These are phyloP conservation scores for Isabelozyma rhagii DNA, from an alignment of 805 yeast genomes.

Conservation along the genomic window DNA sequence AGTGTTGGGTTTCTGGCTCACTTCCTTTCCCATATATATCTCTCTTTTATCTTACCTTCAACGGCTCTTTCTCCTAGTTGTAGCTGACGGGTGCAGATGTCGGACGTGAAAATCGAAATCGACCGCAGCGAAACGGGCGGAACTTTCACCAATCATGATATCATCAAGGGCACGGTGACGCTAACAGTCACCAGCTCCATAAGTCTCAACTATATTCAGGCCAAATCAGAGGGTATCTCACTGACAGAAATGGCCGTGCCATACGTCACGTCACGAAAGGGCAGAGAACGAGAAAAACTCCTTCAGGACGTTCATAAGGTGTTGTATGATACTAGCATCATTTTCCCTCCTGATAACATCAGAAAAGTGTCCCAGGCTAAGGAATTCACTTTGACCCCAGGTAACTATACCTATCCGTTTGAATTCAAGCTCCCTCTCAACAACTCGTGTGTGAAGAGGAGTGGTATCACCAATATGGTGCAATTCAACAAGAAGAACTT, in stretches of 20 bases:
- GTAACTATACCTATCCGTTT: conserved; percentile 49
- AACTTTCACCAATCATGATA: conserved; percentile 47
- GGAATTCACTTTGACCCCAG: conserved; percentile 48
- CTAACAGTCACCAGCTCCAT: conserved; percentile 39
- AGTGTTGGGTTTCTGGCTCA: too few species aligned
- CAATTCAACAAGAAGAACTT: conserved; percentile 26
- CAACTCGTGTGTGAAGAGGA: conserved; percentile 36
- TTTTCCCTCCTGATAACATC: conserved; percentile 52
- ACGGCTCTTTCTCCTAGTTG: not conserved
- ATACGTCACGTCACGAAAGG: conserved; percentile 1
- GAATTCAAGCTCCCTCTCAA: conserved; percentile 42
- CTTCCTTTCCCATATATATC: too few species aligned
- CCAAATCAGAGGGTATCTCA: conserved; percentile 51
- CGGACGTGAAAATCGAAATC: conserved; percentile 29
- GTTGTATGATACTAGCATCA: conserved; percentile 46
- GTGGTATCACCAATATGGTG: conserved; percentile 31
- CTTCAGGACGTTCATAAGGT: conserved; percentile 42
- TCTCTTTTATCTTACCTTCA: not conserved
- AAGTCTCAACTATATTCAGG: conserved; percentile 46
- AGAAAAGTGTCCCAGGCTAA: conserved; percentile 40
- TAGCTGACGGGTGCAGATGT: not conserved
- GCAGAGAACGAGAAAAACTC: conserved; percentile 11
- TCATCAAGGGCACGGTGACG: conserved; percentile 37
- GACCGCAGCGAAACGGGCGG: conserved; percentile 33
- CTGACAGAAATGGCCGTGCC: conserved; percentile 34